These are phyloP conservation scores for Tetracladium marchalianum DNA, from an alignment of 495 filamentous ascomycete genomes.

Conservation along the genomic window DNA sequence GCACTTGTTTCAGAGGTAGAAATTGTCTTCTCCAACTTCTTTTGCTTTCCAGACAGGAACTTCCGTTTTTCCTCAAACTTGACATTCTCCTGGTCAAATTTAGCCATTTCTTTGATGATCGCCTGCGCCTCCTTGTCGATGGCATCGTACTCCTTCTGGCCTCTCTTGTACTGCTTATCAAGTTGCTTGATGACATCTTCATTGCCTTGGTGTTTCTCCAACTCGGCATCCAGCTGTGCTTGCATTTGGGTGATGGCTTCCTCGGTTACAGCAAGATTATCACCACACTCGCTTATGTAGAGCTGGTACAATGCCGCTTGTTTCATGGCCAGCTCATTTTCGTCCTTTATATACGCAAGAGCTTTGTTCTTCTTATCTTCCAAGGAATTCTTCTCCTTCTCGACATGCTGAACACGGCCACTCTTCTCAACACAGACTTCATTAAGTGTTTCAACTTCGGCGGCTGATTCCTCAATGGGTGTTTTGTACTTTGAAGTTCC, in stretches of 20 bases:
- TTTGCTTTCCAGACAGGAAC: slow-evolving; percentile 77
- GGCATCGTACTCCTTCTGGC: slow-evolving; percentile 66
- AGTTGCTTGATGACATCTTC: slow-evolving; percentile 85
- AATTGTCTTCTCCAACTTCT: slow-evolving; percentile 89
- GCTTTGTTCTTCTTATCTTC: slow-evolving; percentile 97
- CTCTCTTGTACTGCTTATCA: slow-evolving; percentile 75
- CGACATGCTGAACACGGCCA: slow-evolving; percentile 88
- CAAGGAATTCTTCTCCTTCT: slow-evolving; percentile 86
- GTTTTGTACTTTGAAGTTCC: slow-evolving; percentile 96
- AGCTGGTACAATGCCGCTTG: slow-evolving; percentile 87
- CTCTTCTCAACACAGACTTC: slow-evolving; percentile 93
- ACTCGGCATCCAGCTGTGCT: slow-evolving; percentile 72
- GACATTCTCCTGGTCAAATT: slow-evolving; percentile 89
- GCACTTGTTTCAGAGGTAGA: slow-evolving; percentile 50
- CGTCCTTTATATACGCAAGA: slow-evolving; percentile 74
- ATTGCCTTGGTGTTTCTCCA: slow-evolving; percentile 85
- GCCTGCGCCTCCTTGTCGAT: slow-evolving; percentile 73
- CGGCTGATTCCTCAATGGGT: slow-evolving; percentile 86
- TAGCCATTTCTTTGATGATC: slow-evolving; percentile 81
- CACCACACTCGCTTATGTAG: slow-evolving; percentile 74
- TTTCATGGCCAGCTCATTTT: slow-evolving; percentile 85
- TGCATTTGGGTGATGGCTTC: slow-evolving; percentile 89
- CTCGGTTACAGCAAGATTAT: slow-evolving; percentile 82
- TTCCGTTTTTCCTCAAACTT: slow-evolving; percentile 98
- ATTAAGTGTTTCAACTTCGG: slow-evolving; percentile 83